Percentiles rank a stretch among this genome's conserved stretches.
Evolutionary conservation across 2,329 filamentous ascomycete species (phyloP).

Genomic region (Madurella mycetomatis): DNA sequence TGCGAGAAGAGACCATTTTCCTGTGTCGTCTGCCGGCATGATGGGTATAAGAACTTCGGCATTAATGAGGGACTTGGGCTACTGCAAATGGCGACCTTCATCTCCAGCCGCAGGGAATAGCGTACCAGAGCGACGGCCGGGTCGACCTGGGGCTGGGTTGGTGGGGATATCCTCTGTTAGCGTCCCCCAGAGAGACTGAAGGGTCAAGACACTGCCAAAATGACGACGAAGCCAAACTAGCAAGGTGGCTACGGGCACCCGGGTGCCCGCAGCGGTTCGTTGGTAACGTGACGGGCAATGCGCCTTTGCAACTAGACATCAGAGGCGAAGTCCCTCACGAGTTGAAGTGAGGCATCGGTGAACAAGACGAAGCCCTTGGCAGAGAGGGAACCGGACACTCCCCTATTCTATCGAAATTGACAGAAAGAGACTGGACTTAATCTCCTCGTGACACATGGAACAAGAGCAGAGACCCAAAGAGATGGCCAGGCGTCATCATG

Average conservation of each 20-base stretch:
- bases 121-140: slow-evolving; percentile 1
- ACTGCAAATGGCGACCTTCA: slow-evolving; percentile 3
- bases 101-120: slow-evolving; percentile 6
- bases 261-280: neutral
- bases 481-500: no score
- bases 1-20: neutral
- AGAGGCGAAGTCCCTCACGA: slow-evolving; percentile 8
- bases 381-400: no score
- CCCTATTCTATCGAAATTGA: no score
- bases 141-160: slow-evolving; percentile 4
- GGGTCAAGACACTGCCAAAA: slow-evolving; percentile 7
- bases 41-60: slow-evolving; percentile 3
- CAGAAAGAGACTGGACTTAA: no score
- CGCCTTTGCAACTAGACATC: slow-evolving; percentile 1
- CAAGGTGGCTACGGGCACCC: neutral
- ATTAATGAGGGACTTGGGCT: neutral
- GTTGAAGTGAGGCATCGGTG: neutral
- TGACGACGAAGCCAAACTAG: neutral
- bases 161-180: neutral
- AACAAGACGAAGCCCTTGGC: neutral
- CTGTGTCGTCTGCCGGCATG: neutral
- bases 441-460: no score
- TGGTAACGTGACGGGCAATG: neutral
- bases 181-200: neutral
- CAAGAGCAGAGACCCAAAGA: no score